Evolutionary conservation across 148 eudicot species (phyloP), one percentile per base, ranked within the genome.

Genomic region (Dianthus caryophyllus): DNA sequence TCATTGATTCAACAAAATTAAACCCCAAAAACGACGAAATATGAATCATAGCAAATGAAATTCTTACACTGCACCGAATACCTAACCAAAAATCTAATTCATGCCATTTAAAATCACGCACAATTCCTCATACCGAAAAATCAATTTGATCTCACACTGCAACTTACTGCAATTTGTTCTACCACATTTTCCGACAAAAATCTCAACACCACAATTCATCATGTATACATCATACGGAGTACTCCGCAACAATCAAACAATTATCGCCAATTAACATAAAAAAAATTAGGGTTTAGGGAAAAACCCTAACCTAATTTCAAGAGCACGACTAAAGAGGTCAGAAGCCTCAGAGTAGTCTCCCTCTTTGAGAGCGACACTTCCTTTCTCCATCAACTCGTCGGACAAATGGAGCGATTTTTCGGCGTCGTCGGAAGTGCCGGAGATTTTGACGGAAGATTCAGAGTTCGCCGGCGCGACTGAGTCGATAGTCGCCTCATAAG

Each of bases 321-420:
- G 87, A 80, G 97, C 96, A 77, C 98, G 98, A 75, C 98, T 94
- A 52, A 75, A 94, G 57, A 88, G 86, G 9, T 94, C 98, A 53
- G 89, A 63, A 18, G 98, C 97, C 39, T 87, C 88, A 2, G 81
- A 65, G 20, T 73, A 94, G 73, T 90, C 97, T 15, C 41, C 56
- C 4, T 84, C 96, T 65, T 81, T 86, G 12, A 80, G 69, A 0
- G 90, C 91, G 60, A 70, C 69, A 2, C 67, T 54, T 31, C 88
- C 97, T 70, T 68, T 85, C 66, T 72, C 86, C 84, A 77, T 81
- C 71, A 90, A 80, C 78, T 88, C 92, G 12, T 80, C 86, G 2
- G 96, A 80, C n/a, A 68, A 50, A 24, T 82, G 84, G 30, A 93
- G 71, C n/a, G 88, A 78, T 36, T 86, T 83, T 54, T 84, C 73